These are phyloP conservation scores for Cercospora citrullina DNA, from an alignment of 2,329 filamentous ascomycete genomes.

Conservation along the genomic window DNA sequence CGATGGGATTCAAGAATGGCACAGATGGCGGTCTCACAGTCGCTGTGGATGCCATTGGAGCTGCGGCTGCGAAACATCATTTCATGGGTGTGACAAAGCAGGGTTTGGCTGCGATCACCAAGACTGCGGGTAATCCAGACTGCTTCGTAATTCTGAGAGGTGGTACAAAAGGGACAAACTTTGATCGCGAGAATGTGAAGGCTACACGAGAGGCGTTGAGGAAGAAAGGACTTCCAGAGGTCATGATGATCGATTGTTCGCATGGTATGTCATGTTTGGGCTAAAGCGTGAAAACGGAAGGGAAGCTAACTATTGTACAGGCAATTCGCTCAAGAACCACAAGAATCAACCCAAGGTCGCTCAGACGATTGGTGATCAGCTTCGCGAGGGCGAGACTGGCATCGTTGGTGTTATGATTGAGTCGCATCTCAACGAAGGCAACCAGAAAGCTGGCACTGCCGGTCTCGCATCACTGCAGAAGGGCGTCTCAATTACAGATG, in stretches of 20 bases:
- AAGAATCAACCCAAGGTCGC: conserved; percentile 96
- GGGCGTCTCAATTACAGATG: conserved; percentile 92
- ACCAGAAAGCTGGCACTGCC: conserved; percentile 70
- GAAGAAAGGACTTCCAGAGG: conserved; percentile 80
- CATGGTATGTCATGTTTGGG: conserved; percentile 63
- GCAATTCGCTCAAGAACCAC: conserved; percentile 97
- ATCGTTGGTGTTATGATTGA: conserved; percentile 99
- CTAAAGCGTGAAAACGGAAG: no score
- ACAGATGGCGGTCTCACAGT: conserved; percentile 90
- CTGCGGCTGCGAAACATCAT: conserved; percentile 79
- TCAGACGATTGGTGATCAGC: conserved; percentile 75
- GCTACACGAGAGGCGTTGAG: conserved; percentile 73
- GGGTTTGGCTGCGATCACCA: conserved; percentile 89
- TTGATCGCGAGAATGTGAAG: conserved; percentile 79
- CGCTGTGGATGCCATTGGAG: conserved; percentile 91
- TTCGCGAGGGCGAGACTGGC: conserved; percentile 79
- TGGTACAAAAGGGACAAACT: conserved; percentile 91
- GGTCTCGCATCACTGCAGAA: conserved; percentile 77
- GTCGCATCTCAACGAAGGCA: conserved; percentile 88
- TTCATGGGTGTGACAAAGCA: conserved; percentile 99
- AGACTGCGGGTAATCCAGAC: conserved; percentile 91
- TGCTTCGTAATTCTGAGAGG: conserved; percentile 96
- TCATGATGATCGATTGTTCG: conserved; percentile 98
- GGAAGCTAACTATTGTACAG: conserved; percentile 49
- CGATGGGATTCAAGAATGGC: conserved; percentile 99